Evolutionary conservation across 495 filamentous ascomycete genomes (phyloP), one percentile per base, ranked within the genome.

Genomic region (Ramalina peruviana): DNA sequence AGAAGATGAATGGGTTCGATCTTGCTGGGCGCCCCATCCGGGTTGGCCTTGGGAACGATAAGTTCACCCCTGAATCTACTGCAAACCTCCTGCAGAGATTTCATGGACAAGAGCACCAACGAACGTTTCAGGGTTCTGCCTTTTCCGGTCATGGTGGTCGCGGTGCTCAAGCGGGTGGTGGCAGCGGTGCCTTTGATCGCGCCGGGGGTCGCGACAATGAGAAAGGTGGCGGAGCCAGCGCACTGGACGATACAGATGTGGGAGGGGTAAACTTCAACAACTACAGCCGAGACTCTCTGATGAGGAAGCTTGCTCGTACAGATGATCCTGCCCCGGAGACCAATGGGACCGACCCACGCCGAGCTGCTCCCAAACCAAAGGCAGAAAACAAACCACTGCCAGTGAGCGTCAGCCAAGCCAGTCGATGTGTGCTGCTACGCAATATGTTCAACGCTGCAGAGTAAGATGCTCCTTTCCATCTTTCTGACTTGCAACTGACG

Each of bases 1-100:
- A 96, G 68, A 92, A 95, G 69, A 96, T 99, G 92, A 99, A 99
- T 70, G 88, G 89, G 44, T 99, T 95, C 71, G 93, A 97, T 66
- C 84, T 99, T 62, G 93, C 90, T 62, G 89, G 89, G 69, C 88
- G 93, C 60, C 87, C 86, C 48, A 97, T 99, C 62, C 86, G 93
- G 61, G 93, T 99, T 69, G 93, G 93, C 66, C 88, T 99, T 74
- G 93, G 93, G 69, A 99, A 94, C 72, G 93, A 99, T 85, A 97
- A 97, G 84, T 99, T 97, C 68, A 97, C 92, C 72, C 85, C 88
- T 55, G 92, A 96, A 71, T 90, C 88, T 66, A 95, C 85, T 66
- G 83, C 86, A 60, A 87, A 85, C 67, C 79, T 93, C 55, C 68
- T 92, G 50, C 88, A 88, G 73, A 86, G 88, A 62, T 87, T 90